Percentiles rank a stretch among this genome's conserved stretches.
These are phyloP conservation scores for Diplocarpon mali DNA, from an alignment of 2,329 filamentous ascomycete genomes.

Conservation along the genomic window DNA sequence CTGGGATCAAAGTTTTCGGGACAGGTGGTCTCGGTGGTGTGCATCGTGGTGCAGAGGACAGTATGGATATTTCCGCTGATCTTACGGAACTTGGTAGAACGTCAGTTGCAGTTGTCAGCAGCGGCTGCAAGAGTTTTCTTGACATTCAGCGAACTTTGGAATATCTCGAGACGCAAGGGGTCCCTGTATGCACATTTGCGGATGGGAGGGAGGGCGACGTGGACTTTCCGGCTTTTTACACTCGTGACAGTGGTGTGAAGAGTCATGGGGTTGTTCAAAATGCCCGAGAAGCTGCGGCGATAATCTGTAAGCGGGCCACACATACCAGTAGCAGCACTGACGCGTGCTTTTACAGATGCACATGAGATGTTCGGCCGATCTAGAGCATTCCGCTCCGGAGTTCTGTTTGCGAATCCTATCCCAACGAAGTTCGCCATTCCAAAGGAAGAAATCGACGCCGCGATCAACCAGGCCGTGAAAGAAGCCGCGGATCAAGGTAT, in stretches of 20 bases:
- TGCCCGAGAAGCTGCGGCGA: conserved; percentile 77
- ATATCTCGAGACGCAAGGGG: conserved; percentile 59
- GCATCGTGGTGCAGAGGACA: conserved; percentile 74
- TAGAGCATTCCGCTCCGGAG: conserved; percentile 47
- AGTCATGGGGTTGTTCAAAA: conserved; percentile 67
- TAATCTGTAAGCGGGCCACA: conserved; percentile 48
- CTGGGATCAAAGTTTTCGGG: conserved; percentile 85
- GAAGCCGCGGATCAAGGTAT: conserved; percentile 42
- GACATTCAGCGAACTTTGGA: conserved; percentile 87
- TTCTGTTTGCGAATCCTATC: conserved; percentile 80
- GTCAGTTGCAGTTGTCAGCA: conserved; percentile 76
- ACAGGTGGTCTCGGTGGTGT: conserved; percentile 93
- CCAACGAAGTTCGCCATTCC: conserved; percentile 48
- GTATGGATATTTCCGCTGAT: conserved; percentile 91
- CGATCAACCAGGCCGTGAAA: conserved; percentile 44
- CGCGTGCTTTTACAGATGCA: too few relatives aligned
- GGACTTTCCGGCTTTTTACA: conserved; percentile 90
- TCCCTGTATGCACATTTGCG: conserved; percentile 79
- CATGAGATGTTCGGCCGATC: not conserved
- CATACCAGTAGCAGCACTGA: too few relatives aligned
- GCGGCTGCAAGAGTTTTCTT: conserved; percentile 91
- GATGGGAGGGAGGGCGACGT: conserved; percentile 63
- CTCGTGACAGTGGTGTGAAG: conserved; percentile 69
- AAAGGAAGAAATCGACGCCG: conserved; percentile 44
- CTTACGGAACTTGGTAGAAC: conserved; percentile 88